Base-by-base conservation (phyloP, 768 basidiomycete species). In the Fibroporia radiculosa region DNA sequence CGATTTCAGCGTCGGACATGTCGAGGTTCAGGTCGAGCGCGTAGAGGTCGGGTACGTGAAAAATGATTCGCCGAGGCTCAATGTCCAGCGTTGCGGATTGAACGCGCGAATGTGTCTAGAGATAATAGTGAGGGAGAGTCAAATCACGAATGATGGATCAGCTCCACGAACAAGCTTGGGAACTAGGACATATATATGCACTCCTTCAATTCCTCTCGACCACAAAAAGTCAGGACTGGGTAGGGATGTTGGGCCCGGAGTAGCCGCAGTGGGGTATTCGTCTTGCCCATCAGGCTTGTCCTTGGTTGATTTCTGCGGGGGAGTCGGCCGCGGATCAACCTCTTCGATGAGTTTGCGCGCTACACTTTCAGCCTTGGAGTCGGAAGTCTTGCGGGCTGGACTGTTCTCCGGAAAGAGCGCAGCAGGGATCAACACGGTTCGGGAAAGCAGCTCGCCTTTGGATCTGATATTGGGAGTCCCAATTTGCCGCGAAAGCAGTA, bases 391-490 rank as follows among this genome's bases (percentile, higher is more conserved):
- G 29, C 41, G 29, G 18, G 41, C 16, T 29, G 27, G 6, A 18
- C 41, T 18, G 56, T 45, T 53, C 5, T 52, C 52, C 1, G 62
- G 58, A 45, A 66, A 67, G 18, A 78, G 62, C 4, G 64, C 53
- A 16, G 67, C 52, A 4, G 82, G 82, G 20, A 89, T 67, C 32
- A 67, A 57, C 1, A 78, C 78, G 11, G 71, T 73, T 26, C 85
- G 77, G 12, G 78, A 71, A 22, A 58, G 55, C 1, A 82, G 73
- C 53, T 70, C 74, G n/a, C 87, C 87, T 60, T 90, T 91, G 42
- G 79, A 78, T 3, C 73, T 63, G 42, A 91, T 85, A 61, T 90
- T 91, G 4, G 87, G 87, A 0, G 75, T 82, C 19, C 73, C 73
- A 48, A 90, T 77, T 38, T 76, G 70, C 19, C 84, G 75, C 1